These are phyloP conservation scores for Barnettozyma sp. DNA, from an alignment of 805 yeast species.

Conservation along the genomic window DNA sequence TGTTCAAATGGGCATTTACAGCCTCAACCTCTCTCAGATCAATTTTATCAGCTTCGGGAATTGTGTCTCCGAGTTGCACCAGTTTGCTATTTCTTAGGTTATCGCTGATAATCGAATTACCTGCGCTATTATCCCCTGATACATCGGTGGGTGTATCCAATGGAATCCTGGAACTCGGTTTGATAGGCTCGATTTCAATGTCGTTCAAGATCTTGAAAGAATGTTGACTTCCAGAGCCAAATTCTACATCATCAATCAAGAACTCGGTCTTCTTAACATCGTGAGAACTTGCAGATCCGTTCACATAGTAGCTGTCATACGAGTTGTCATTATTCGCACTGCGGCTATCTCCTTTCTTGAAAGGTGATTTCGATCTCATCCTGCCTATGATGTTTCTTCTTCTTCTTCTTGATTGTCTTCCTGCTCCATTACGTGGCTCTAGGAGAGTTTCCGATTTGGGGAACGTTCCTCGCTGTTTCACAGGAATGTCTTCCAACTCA, in stretches of 20 bases:
- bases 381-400: constrained; percentile 16
- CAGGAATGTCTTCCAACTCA: neutral
- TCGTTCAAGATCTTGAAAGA: constrained; percentile 11
- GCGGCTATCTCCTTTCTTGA: constrained; percentile 9
- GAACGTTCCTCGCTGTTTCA: constrained; percentile 3
- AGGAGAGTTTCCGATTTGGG: constrained; percentile 17
- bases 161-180: constrained; percentile 5
- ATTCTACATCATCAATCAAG: neutral
- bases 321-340: neutral
- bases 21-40: constrained; percentile 21
- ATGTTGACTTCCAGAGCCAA: neutral
- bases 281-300: neutral
- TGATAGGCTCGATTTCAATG: constrained; percentile 21
- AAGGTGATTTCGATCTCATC: constrained; percentile 24
- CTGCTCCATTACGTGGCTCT: constrained; percentile 6
- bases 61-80: too few species aligned
- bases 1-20: constrained; percentile 11
- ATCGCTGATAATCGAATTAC: too few species aligned
- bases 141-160: constrained; percentile 4
- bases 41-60: constrained; percentile 9
- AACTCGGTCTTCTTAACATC: constrained; percentile 1
- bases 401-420: constrained; percentile 17
- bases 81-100: neutral
- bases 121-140: neutral
- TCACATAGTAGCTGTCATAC: neutral